These are phyloP conservation scores for Coprinopsis sp. DNA, from an alignment of 768 basidiomycete genomes.

Conservation along the genomic window DNA sequence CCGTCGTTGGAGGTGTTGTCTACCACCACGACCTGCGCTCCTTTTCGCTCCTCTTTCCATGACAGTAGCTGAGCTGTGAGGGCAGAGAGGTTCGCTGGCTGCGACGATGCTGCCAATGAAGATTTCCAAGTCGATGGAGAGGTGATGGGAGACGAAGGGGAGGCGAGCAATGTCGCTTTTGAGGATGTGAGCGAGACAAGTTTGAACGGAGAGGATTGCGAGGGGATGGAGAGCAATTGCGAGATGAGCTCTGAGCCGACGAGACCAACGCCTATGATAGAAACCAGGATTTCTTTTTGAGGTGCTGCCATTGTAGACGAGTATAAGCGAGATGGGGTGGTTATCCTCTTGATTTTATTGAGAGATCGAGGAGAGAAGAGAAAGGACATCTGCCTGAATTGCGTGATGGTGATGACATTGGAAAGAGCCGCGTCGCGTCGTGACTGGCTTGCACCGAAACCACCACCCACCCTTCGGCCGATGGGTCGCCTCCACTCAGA, in stretches of 20 bases:
- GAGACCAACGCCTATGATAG: slow-evolving; percentile 87
- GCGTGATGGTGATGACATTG: slow-evolving; percentile 6
- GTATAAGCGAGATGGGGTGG: neutral
- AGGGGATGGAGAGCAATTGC: slow-evolving; percentile 68
- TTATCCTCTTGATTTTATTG: no score
- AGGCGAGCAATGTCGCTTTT: slow-evolving; percentile 51
- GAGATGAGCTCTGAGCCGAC: slow-evolving; percentile 85
- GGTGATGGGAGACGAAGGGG: slow-evolving; percentile 38
- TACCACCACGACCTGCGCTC: slow-evolving; percentile 55
- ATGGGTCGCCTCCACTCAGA: no score
- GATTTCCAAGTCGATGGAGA: slow-evolving; percentile 34
- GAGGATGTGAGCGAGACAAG: slow-evolving; percentile 71
- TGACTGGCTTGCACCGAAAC: no score
- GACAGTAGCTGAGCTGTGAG: slow-evolving; percentile 44
- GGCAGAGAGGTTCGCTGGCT: slow-evolving; percentile 44
- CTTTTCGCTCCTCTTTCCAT: slow-evolving; percentile 30
- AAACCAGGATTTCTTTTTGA: slow-evolving; percentile 45
- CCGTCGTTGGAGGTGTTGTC: slow-evolving; percentile 89
- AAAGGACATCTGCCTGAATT: neutral
- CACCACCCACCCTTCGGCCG: no score
- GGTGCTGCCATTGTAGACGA: slow-evolving; percentile 16
- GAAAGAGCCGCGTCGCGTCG: neutral
- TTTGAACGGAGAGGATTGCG: slow-evolving; percentile 50
- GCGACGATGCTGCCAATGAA: slow-evolving; percentile 31
- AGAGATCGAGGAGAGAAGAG: no score